Conservation (phyloP, 306 rosid genomes). For the Arachis hypogaea region DNA sequence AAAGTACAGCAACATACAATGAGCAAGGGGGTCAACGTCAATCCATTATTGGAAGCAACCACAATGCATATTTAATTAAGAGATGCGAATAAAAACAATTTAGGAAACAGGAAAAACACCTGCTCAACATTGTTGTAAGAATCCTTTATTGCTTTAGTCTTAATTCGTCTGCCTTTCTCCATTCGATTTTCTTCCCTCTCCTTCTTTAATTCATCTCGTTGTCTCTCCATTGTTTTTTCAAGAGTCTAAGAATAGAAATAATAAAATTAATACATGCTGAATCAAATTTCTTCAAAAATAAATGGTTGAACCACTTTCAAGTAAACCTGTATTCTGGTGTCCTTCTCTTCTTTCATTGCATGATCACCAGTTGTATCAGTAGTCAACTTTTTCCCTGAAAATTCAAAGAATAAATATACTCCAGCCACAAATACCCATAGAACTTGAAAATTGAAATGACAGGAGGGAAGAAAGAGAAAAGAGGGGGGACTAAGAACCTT, state of each 20-base stretch:
- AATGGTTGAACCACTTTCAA: not conserved
- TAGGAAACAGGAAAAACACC: conserved; percentile 43
- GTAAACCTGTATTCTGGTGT: conserved; percentile 82
- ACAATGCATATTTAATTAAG: not conserved
- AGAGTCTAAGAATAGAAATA: conserved; percentile 55
- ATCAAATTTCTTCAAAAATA: not conserved
- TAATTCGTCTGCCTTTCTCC: conserved; percentile 64
- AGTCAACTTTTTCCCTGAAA: conserved; percentile 54
- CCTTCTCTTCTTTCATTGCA: conserved; percentile 89
- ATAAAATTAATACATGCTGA: conserved; percentile 6
- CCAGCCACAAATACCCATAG: not conserved
- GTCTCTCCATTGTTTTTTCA: conserved; percentile 68
- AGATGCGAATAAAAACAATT: not conserved
- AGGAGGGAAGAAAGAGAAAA: not conserved
- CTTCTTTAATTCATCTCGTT: conserved; percentile 66
- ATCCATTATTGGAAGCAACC: not conserved
- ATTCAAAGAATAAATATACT: conserved; percentile 18
- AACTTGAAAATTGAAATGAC: no score
- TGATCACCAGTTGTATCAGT: conserved; percentile 77
- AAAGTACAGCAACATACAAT: no score
- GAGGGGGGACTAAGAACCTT: conserved; percentile 49
- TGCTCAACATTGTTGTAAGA: conserved; percentile 66
- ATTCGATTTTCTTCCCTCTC: conserved; percentile 63
- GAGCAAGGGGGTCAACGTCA: no score
- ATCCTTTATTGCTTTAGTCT: conserved; percentile 73